Evolutionary conservation across 2,329 filamentous ascomycete species (phyloP).

Genomic region (Aspergillus melleus): DNA sequence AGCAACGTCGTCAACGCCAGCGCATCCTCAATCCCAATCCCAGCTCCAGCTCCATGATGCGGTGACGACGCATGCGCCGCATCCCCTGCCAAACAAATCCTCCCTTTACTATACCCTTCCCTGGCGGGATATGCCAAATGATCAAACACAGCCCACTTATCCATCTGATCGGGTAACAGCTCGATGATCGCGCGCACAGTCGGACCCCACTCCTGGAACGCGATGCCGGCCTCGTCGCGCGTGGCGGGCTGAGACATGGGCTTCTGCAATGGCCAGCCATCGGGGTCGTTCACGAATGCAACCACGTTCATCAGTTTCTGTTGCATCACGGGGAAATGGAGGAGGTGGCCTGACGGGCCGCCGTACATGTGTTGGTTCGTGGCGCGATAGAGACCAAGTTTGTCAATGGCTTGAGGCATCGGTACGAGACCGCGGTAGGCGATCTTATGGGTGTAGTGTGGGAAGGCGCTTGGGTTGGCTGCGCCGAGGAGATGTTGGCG

Average conservation of each 20-base stretch:
- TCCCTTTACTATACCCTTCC: constrained; percentile 37
- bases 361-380: constrained; percentile 57
- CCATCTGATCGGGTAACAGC: constrained; percentile 51
- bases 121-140: constrained; percentile 42
- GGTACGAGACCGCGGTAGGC: constrained; percentile 64
- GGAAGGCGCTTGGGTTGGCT: constrained; percentile 44
- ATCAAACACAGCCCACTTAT: constrained; percentile 61
- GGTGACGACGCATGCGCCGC: constrained; percentile 29
- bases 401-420: constrained; percentile 53
- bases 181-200: constrained; percentile 41
- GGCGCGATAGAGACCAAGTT: constrained; percentile 52
- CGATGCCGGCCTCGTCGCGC: constrained; percentile 8
- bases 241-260: constrained; percentile 18
- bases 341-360: constrained; percentile 57
- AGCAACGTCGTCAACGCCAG: constrained; percentile 18
- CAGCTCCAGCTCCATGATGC: constrained; percentile 29
- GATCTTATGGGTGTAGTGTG: constrained; percentile 58
- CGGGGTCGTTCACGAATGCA: constrained; percentile 22
- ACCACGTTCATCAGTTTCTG: constrained; percentile 25
- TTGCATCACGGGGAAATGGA: constrained; percentile 52
- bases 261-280: constrained; percentile 17
- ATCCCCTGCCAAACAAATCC: constrained; percentile 25
- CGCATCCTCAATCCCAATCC: constrained; percentile 28
- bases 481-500: constrained; percentile 55
- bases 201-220: constrained; percentile 33